Conservation (phyloP, 2,329 filamentous ascomycete species). For the Talaromyces atroroseus region DNA sequence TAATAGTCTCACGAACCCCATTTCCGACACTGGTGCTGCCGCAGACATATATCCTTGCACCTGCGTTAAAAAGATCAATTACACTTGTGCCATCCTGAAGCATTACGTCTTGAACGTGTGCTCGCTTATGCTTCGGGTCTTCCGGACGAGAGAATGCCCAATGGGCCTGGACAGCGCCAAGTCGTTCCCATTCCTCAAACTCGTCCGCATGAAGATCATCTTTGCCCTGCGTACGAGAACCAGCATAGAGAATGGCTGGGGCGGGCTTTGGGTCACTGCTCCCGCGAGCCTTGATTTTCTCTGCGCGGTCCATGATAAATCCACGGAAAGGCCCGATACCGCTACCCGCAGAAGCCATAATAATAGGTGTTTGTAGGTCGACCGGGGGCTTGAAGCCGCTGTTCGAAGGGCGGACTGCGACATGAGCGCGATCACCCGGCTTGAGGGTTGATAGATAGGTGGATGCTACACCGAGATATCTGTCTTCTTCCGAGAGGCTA, state of each 20-base stretch:
- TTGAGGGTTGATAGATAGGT: conserved; percentile 41
- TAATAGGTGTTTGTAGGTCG: conserved; percentile 32
- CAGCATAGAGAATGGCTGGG: conserved; percentile 31
- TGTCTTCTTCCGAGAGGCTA: not conserved
- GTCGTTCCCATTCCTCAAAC: conserved; percentile 51
- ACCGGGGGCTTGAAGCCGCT: conserved; percentile 33
- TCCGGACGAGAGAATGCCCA: conserved; percentile 55
- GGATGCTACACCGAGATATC: conserved; percentile 7
- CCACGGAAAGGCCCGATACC: conserved; percentile 60
- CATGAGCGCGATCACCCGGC: conserved; percentile 28
- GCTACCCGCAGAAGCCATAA: conserved; percentile 40
- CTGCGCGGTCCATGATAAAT: conserved; percentile 58
- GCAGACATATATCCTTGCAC: conserved; percentile 60
- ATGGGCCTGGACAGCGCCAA: conserved; percentile 57
- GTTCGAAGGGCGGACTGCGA: conserved; percentile 32
- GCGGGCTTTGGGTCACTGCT: conserved; percentile 23
- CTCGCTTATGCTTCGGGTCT: conserved; percentile 37
- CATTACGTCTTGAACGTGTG: conserved; percentile 51
- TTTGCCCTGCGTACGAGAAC: conserved; percentile 29
- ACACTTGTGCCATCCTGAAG: conserved; percentile 44
- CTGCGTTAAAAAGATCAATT: conserved; percentile 41
- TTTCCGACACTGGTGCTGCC: conserved; percentile 52
- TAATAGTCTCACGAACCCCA: conserved; percentile 41
- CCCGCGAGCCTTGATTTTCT: conserved; percentile 21
- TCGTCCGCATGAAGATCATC: conserved; percentile 34